These are phyloP conservation scores for Colletotrichum horii DNA, from an alignment of 2,329 filamentous ascomycete species.

Conservation along the genomic window DNA sequence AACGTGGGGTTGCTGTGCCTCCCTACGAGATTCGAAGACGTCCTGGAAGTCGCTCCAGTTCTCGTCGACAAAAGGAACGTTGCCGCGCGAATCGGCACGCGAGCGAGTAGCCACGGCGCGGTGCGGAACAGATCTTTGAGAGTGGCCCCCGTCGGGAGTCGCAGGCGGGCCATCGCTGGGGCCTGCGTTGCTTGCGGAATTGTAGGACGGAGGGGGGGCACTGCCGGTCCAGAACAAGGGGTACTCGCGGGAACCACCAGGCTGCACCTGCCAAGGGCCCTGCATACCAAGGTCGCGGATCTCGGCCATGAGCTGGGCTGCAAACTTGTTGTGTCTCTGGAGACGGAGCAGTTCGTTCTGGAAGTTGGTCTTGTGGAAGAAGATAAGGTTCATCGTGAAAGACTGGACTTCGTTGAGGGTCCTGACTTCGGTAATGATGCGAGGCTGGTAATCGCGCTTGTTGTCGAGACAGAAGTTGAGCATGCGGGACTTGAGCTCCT, in stretches of 20 bases:
- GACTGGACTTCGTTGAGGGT: conserved; percentile 83
- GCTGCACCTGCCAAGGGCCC: conserved; percentile 66
- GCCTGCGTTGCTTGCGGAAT: conserved; percentile 28
- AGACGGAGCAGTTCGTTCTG: conserved; percentile 93
- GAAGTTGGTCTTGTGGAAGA: conserved; percentile 98
- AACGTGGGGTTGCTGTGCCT: conserved; percentile 35
- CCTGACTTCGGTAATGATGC: conserved; percentile 84
- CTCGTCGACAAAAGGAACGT: conserved; percentile 31
- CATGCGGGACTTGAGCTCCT: conserved; percentile 78
- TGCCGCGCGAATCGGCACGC: conserved; percentile 19
- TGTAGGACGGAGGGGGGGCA: conserved; percentile 39
- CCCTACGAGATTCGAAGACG: conserved; percentile 48
- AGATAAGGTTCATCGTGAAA: conserved; percentile 88
- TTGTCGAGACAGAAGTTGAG: conserved; percentile 83
- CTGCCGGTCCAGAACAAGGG: conserved; percentile 62
- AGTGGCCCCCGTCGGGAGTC: neutral
- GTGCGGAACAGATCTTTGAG: conserved; percentile 28
- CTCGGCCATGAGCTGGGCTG: conserved; percentile 86
- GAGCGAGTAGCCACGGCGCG: conserved; percentile 28
- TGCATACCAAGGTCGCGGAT: conserved; percentile 87
- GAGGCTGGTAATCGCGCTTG: conserved; percentile 87
- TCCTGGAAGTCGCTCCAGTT: conserved; percentile 47
- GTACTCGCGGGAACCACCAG: conserved; percentile 72
- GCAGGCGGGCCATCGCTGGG: conserved; percentile 22
- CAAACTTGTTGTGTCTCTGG: conserved; percentile 91